Evolutionary conservation across 78 protist genomes (phyloP), one percentile per base, ranked within the genome.

Genomic region (Dictyostelium citrinum): DNA sequence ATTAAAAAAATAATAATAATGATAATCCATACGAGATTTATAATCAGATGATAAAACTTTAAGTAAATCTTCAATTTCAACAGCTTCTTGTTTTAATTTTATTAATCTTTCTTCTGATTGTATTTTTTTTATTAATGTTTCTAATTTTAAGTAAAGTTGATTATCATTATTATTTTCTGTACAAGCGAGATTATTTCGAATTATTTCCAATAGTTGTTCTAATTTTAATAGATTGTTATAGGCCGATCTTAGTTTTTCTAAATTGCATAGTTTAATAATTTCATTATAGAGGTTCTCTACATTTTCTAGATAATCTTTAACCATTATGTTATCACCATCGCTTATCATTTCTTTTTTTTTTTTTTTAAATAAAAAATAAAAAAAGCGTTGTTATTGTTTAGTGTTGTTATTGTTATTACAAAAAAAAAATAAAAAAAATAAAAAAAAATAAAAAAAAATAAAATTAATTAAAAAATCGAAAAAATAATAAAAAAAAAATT

Each of bases 41-140:
- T 35, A 72, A 51, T 83, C 90, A 1, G 29, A 12, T 24, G 67
- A 46, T 27, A 72, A 22, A 14, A 72, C 35, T 29, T 51, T 9
- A n/a, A 72, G 24, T 51, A 83, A 27, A 46, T 72, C 70, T 46
- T 51, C 49, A 22, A 83, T 72, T 72, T 83, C 90, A 20, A 71
- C 3, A 11, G 58, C 22, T 68, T 82, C 90, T 31, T 24, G 31
- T 45, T 29, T 64, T 82, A 82, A 46, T 82, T 29, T n/a, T 20
- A 64, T 41, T 6, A 82, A 29, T 68, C 90, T 64, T 17, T n/a
- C 33, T n/a, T 68, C 39, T 5, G 4, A 10, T 80, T 33, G 11
- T 33, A 80, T 80, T 11, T 17, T 16, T 33, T 80, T 37, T 17
- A 80, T 80, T 14, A 80, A 20, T 17, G 35, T 10, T 29, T 16